A percentile compares a stretch with the other conserved stretches of the same genome.
These are phyloP conservation scores for Mycena olivaceomarginata DNA, from an alignment of 768 basidiomycete species.

Conservation along the genomic window DNA sequence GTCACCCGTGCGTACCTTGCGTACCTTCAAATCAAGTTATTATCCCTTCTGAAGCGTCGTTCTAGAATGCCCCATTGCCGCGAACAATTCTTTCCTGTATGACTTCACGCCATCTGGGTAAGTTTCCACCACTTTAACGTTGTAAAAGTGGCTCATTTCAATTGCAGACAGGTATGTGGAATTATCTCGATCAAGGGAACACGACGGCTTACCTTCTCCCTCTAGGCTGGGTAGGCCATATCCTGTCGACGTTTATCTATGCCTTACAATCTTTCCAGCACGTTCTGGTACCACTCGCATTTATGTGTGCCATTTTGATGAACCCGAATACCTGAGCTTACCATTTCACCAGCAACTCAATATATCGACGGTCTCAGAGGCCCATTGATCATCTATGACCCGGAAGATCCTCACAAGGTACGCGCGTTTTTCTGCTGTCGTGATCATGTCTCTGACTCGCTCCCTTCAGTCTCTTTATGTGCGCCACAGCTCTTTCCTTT, in stretches of 20 bases:
- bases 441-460: background rate
- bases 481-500: background rate
- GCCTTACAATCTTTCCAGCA: slow-evolving; percentile 11
- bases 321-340: background rate
- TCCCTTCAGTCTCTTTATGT: slow-evolving; percentile 20
- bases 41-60: background rate
- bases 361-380: slow-evolving; percentile 33
- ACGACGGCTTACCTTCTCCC: background rate
- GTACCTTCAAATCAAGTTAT: background rate
- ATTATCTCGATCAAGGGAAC: background rate
- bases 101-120: slow-evolving; percentile 42
- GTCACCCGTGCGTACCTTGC: slow-evolving; percentile 31
- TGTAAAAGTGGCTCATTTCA: background rate
- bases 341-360: slow-evolving; percentile 16
- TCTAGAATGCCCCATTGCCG: slow-evolving; percentile 54
- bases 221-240: slow-evolving; percentile 22
- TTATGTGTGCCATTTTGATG: slow-evolving; percentile 13
- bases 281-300: slow-evolving; percentile 36
- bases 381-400: slow-evolving; percentile 28
- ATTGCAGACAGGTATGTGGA: slow-evolving; percentile 21
- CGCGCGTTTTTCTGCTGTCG: background rate
- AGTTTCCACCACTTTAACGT: background rate
- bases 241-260: background rate
- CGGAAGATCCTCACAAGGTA: slow-evolving; percentile 28
- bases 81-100: slow-evolving; percentile 54